Evolutionary conservation across 768 basidiomycete species (phyloP), one percentile per base, ranked within the genome.

Genomic region (Russula lepida): DNA sequence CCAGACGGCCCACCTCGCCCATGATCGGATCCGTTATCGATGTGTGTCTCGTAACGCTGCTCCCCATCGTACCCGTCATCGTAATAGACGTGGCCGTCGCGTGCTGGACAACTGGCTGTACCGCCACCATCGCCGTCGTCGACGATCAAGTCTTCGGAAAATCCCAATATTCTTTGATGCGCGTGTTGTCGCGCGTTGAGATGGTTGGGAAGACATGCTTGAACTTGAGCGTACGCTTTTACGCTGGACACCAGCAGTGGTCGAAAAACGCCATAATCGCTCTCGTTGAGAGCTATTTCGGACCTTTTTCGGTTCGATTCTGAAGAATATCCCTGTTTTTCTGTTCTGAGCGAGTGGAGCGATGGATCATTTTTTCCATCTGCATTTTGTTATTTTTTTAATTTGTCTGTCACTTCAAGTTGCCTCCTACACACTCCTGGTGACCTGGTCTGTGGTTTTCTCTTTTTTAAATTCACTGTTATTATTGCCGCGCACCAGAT

Each of bases 171-270:
- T 77, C 5, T 94, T 95, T 64, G 90, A 94, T 68, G 83, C 89
- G 0, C 80, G 81, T 48, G 71, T 84, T 2, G 81, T 94, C 2
- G 92, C 91, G 30, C 77, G 82, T 60, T 82, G 78, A 59, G 91
- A 88, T 12, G 90, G 88, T 0, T 95, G 92, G 92, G 85, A 91
- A 58, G 74, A 75, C 27, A 90, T 92, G 87, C 76, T 95, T 5
- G n/a, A n/a, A n/a, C n/a, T n/a, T n/a, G 84, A 88, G 69, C 67
- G 67, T 23, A 78, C 82, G 0, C 72, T 92, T 12, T 50, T 81
- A 43, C 74, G 77, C 37, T 95, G 92, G n/a, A n/a, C n/a, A n/a
- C n/a, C n/a, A n/a, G n/a, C n/a, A n/a, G 84, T 85, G 7, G 80
- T 90, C 4, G 80, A 82, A 39, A 93, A 95, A 74, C 74, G 74